Conservation (phyloP, 2,329 filamentous ascomycete genomes). For the Periconia digitata region DNA sequence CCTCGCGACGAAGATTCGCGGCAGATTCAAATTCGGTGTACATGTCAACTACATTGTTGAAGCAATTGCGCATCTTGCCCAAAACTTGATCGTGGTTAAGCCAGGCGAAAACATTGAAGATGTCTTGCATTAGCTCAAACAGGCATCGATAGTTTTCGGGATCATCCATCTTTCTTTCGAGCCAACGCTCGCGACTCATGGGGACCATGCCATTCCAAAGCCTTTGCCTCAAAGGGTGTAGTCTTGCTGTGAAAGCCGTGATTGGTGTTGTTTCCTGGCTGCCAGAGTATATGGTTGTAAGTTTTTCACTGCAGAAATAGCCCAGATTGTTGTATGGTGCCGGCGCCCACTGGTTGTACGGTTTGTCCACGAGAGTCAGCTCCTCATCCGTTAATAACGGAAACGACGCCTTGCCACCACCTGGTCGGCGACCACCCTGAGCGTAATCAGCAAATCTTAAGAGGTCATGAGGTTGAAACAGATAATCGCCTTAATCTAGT, state of each 20-base stretch:
- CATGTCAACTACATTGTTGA: constrained; percentile 13
- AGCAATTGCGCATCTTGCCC: constrained; percentile 5
- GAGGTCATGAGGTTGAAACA: constrained; percentile 2
- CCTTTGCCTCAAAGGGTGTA: constrained; percentile 15
- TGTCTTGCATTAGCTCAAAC: constrained; percentile 17
- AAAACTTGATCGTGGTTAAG: constrained; percentile 8
- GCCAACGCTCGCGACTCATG: constrained; percentile 17
- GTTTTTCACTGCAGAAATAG: not conserved
- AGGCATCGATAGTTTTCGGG: constrained; percentile 17
- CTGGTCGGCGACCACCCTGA: constrained; percentile 3
- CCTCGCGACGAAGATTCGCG: constrained; percentile 15
- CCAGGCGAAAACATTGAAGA: constrained; percentile 14
- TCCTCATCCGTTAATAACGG: constrained; percentile 14
- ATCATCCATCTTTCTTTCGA: constrained; percentile 19
- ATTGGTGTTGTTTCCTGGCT: not conserved
- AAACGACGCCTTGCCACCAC: constrained; percentile 8
- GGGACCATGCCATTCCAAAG: constrained; percentile 20
- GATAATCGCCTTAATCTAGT: constrained; percentile 3
- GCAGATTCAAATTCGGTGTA: constrained; percentile 15
- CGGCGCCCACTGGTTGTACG: constrained; percentile 11
- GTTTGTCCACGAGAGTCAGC: not conserved
- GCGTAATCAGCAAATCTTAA: constrained; percentile 6
- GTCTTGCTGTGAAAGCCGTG: constrained; percentile 4
- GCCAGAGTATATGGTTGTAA: not conserved
- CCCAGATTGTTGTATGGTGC: constrained; percentile 2